Conservation (phyloP, 768 basidiomycete genomes). For the Trametopsis cervina region DNA sequence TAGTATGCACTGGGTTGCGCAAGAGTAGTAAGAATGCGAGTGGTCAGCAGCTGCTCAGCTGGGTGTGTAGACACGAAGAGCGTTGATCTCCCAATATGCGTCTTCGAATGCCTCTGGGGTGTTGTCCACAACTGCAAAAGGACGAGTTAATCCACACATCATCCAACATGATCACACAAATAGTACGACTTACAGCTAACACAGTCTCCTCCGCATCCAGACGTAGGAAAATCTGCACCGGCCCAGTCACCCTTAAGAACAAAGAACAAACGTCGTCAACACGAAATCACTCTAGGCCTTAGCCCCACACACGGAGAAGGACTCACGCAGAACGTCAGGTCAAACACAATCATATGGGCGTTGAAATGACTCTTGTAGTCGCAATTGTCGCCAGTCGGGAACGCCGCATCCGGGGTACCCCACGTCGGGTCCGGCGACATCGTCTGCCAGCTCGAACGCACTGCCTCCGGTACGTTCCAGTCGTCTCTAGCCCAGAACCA, state of each 20-base stretch:
- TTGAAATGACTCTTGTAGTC: constrained; percentile 48
- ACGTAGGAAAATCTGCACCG: constrained; percentile 31
- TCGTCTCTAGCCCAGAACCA: constrained; percentile 58
- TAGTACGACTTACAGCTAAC: constrained; percentile 35
- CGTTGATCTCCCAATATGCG: constrained; percentile 68
- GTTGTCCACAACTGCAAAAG: constrained; percentile 48
- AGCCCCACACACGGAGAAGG: neutral
- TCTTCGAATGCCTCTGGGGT: constrained; percentile 50
- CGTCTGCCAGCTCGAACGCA: constrained; percentile 18
- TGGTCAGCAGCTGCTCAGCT: too few species aligned
- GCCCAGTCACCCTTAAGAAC: constrained; percentile 46
- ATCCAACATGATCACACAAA: neutral
- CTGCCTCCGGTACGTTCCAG: constrained; percentile 34
- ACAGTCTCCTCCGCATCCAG: constrained; percentile 39
- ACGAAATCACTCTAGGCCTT: neutral
- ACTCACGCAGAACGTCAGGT: constrained; percentile 56
- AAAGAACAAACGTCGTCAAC: constrained; percentile 1
- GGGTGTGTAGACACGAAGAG: constrained; percentile 46
- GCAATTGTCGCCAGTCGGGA: constrained; percentile 39
- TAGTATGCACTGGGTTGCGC: too few species aligned
- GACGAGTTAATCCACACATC: neutral
- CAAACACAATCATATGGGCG: constrained; percentile 46
- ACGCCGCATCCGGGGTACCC: constrained; percentile 42
- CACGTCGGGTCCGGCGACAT: constrained; percentile 26
- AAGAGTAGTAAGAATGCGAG: too few species aligned